Evolutionary conservation across 805 yeast genomes (phyloP).

Genomic region (Metschnikowia santaceciliae): DNA sequence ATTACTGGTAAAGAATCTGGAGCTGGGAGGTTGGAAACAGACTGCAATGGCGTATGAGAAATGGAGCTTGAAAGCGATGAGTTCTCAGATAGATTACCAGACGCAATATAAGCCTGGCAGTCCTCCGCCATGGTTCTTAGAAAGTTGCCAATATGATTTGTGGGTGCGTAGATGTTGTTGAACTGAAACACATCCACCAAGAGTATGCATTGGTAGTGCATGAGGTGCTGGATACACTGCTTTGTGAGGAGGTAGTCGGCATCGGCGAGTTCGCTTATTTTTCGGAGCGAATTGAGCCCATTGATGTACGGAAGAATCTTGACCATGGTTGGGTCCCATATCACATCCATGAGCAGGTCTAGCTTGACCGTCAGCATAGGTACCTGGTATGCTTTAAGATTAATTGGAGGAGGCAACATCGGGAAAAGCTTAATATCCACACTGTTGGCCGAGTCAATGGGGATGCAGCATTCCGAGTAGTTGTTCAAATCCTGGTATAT

Average conservation of each 20-base stretch:
- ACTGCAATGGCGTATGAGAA: constrained; percentile 1
- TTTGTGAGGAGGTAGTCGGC: constrained; percentile 75
- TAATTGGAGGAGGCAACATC: constrained; percentile 73
- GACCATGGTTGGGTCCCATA: constrained; percentile 97
- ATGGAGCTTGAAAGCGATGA: background rate
- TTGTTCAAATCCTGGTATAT: constrained; percentile 91
- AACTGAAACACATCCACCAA: constrained; percentile 88
- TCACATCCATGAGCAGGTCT: constrained; percentile 69
- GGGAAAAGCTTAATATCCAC: constrained; percentile 95
- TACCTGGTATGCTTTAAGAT: constrained; percentile 75
- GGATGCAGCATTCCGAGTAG: constrained; percentile 93
- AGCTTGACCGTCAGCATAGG: constrained; percentile 86
- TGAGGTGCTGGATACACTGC: constrained; percentile 85
- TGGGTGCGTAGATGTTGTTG: constrained; percentile 82
- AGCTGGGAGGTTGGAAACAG: background rate
- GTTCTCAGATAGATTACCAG: constrained; percentile 20
- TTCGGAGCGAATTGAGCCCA: constrained; percentile 79
- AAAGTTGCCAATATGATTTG: constrained; percentile 69
- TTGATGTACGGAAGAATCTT: constrained; percentile 81
- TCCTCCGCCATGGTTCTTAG: constrained; percentile 65
- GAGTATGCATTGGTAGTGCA: constrained; percentile 83
- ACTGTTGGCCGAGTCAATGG: constrained; percentile 83
- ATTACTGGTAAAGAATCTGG: background rate
- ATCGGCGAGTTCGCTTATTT: constrained; percentile 73
- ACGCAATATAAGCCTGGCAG: constrained; percentile 77